Base-by-base conservation (phyloP, 2,329 filamentous ascomycete genomes). In the Gaeumannomyces sp. region DNA sequence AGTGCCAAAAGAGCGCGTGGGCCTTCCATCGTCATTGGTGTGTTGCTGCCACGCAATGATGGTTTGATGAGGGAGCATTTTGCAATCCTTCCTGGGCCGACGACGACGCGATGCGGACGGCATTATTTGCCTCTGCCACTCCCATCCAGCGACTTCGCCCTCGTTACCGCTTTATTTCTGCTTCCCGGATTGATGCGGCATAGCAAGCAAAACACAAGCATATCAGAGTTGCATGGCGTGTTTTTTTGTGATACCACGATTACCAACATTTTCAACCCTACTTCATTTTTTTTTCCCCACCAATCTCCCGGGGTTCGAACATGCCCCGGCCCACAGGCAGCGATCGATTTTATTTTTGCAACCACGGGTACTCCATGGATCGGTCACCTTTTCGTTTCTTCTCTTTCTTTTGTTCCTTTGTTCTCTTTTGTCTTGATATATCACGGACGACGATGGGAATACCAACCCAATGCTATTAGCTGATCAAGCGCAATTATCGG, bases 1-100 rank as follows among this genome's bases (percentile, higher is more conserved):
- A 99, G 77, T 99, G 95, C 78, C 95, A 99, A 79, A 98, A 98
- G 82, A 96, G 92, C 71, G 96, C 95, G 13, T 99, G 95, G 95
- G 93, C 95, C 33, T 98, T 93, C 78, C 95, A 99, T 76, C 89
- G 95, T 67, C 96, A 98, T 79, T 99, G 95, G 95, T 99, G 95
- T 76, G 89, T 95, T 66, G 89, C 89, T 66, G 91, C 91, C 62
- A 80, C 83, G 45, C 81, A 83, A 77, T 85, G 45, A 64, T 38
- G 45, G 25, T 5, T n/a, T 27, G 60, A 50, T 25, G 35, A 29
- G 25, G 35, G 45, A 28, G 35, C 35, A 45, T 45, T 45, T n/a
- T 61, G 28, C 35, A 19, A 38, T 19, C 13, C 35, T 38, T 38
- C 35, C 35, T 38, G 35, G 35, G 35, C 5, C 35, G 14, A 38